These are phyloP conservation scores for Talaromyces sp. DNA, from an alignment of 2,329 filamentous ascomycete genomes.

Conservation along the genomic window DNA sequence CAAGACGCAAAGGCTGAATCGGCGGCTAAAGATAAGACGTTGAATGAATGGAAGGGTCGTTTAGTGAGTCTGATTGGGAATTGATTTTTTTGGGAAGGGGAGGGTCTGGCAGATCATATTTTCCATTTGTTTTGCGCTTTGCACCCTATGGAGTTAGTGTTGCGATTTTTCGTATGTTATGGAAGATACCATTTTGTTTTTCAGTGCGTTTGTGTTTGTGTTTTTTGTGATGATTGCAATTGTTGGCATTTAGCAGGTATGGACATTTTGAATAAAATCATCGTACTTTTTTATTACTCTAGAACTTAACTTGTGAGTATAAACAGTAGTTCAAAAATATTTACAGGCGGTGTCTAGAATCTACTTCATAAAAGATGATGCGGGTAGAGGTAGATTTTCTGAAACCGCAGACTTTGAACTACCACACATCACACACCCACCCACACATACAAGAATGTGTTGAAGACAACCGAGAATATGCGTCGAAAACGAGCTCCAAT, in stretches of 20 bases:
- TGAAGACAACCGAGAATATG: not conserved
- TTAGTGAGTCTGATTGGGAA: constrained; percentile 14
- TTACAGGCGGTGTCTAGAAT: too few species aligned
- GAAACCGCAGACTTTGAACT: too few species aligned
- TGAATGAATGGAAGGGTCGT: constrained; percentile 16
- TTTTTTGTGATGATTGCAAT: not conserved
- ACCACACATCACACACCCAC: too few species aligned
- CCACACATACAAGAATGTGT: too few species aligned
- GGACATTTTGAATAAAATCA: too few species aligned
- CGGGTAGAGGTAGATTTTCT: too few species aligned
- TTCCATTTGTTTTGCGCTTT: not conserved
- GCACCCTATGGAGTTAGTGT: not conserved
- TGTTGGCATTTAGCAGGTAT: not conserved
- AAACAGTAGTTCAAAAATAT: too few species aligned
- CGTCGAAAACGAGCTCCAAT: constrained; percentile 18
- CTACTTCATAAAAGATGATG: too few species aligned
- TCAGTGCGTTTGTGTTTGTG: not conserved
- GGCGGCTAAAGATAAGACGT: constrained; percentile 8
- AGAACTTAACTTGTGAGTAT: too few species aligned
- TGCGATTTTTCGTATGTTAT: not conserved
- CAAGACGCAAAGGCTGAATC: constrained; percentile 11
- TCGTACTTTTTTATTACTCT: too few species aligned
- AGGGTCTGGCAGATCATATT: too few species aligned
- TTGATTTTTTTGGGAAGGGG: too few species aligned
- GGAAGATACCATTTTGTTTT: constrained; percentile 9